Evolutionary conservation across 805 yeast species (phyloP), one percentile per base, ranked within the genome.

Genomic region (Maudiozyma pseudohumilis): DNA sequence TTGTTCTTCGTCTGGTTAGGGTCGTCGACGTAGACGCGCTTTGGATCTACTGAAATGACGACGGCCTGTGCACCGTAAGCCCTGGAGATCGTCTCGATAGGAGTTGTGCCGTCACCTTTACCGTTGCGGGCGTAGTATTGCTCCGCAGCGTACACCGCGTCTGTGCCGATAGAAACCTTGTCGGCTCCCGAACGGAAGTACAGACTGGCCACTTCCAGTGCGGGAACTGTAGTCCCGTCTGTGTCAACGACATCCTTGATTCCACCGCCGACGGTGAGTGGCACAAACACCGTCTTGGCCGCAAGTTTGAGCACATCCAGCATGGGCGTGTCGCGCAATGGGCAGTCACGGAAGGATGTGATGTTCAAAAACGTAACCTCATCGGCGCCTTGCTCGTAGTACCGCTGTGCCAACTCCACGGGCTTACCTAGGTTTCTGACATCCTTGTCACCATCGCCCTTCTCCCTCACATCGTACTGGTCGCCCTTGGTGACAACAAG

Each of bases 401-500:
- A 92, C 50, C 77, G 78, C 47, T 86, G 80, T 2, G 98, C 98
- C 59, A 92, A 65, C 53, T 85, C 85, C 0, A 92, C 96, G 1
- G 99, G 99, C 59, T 94, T 92, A 13, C 99, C 99, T 42, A 92
- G 66, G 56, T 92, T 92, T 58, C 96, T 74, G 20, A 92, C 96
- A 45, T 75, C 74, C 22, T 47, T 47, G n/a, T n/a, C n/a, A 22
- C 70, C 74, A 3, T 66, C 70, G 4, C 16, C 26, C 49, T 79
- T 79, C 53, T 88, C 96, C 47, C 98, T 75, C 2, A 92, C 99
- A 60, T 92, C 95, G 57, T 92, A 92, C 60, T 92, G 98, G 55
- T 92, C 99, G 40, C 99, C 99, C 61, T 92, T 92, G 0, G 99
- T 92, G 20, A 92, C 99, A 1, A 92, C 98, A 48, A 92, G 70